Base-by-base conservation (phyloP, 2,329 filamentous ascomycete genomes). In the Penicillium frequentans region DNA sequence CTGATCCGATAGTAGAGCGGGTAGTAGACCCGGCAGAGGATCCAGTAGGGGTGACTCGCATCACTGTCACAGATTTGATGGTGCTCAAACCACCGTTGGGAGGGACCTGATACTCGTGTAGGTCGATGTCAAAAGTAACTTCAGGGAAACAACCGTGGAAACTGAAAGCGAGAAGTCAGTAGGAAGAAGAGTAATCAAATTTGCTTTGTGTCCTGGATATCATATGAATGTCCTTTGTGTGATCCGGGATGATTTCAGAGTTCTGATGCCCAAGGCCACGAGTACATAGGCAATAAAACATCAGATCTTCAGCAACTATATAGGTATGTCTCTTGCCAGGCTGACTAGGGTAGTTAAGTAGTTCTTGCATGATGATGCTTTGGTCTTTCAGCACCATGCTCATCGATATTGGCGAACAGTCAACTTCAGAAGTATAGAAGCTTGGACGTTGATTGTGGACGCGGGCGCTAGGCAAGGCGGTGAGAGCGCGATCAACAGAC, bases 41-140 rank as follows among this genome's bases (percentile, higher is more conserved):
- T 27, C 59, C 65, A 1, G 65, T 65, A 6, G 61, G 58, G 24
- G 64, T 57, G 10, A 76, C 75, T 42, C 76, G 70, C 44, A 80
- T 73, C 39, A 80, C 69, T 3, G 77, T 76, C n/a, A 79, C 67
- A 42, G 75, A 72, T 10, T 78, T 81, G 55, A 77, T 71, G 44
- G 77, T 79, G 60, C 69, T 71, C 21, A 73, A 52, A 14, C 65
- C 67, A 16, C 79, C 79, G 55, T 81, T 68, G 21, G 75, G 61
- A 75, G 57, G 11, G 77, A 80, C 26, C 73, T 75, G 33, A 74
- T 78, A 51, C 68, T 71, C 52, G 75, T 65, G 61, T 67, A 70
- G 44, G 76, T 23, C 21, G 21, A 23, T 23, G 21, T 23, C 2
- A 3, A 23, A 23, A 23, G 21, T 23, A 23, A 23, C 3, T 23